Percentiles rank a stretch among this genome's conserved stretches.
Conservation (phyloP, 306 rosid genomes). For the Trifolium repens region DNA sequence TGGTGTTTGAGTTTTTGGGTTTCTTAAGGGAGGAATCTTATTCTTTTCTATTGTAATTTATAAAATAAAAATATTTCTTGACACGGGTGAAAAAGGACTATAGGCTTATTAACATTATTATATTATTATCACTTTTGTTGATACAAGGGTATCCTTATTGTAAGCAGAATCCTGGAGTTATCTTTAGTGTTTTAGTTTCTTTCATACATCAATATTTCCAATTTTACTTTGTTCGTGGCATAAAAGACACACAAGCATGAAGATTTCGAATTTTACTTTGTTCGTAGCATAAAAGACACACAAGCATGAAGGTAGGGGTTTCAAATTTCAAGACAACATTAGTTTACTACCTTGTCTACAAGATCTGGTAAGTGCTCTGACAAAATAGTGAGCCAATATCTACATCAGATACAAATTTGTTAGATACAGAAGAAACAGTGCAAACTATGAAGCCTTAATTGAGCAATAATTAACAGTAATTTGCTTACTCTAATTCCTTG, state of each 20-base stretch:
- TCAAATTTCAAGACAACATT: slow-evolving; percentile 36
- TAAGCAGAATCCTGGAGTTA: slow-evolving; percentile 12
- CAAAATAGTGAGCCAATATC: slow-evolving; percentile 93
- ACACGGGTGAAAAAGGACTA: neutral
- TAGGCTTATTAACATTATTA: slow-evolving; percentile 7
- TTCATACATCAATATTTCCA: slow-evolving; percentile 12
- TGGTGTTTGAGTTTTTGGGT: slow-evolving; percentile 2
- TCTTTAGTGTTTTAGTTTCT: slow-evolving; percentile 15
- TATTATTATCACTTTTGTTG: slow-evolving; percentile 17
- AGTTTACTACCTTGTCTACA: slow-evolving; percentile 74
- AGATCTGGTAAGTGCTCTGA: slow-evolving; percentile 90
- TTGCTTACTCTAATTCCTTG: slow-evolving; percentile 85
- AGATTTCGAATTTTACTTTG: slow-evolving; percentile 21
- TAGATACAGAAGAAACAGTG: slow-evolving; percentile 37
- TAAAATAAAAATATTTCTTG: slow-evolving; percentile 7
- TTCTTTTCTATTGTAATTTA: slow-evolving; percentile 4
- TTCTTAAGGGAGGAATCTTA: slow-evolving; percentile 12
- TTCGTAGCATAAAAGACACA: slow-evolving; percentile 2
- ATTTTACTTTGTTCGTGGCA: slow-evolving; percentile 12
- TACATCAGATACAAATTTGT: slow-evolving; percentile 47
- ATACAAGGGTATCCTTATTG: neutral
- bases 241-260: slow-evolving; percentile 3
- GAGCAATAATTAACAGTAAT: slow-evolving; percentile 25
- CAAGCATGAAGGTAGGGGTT: slow-evolving; percentile 1
- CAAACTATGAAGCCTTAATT: slow-evolving; percentile 17